phyloP scores from a whole-genome alignment of 768 basidiomycete species.

The Clavulina sp. region DNA sequence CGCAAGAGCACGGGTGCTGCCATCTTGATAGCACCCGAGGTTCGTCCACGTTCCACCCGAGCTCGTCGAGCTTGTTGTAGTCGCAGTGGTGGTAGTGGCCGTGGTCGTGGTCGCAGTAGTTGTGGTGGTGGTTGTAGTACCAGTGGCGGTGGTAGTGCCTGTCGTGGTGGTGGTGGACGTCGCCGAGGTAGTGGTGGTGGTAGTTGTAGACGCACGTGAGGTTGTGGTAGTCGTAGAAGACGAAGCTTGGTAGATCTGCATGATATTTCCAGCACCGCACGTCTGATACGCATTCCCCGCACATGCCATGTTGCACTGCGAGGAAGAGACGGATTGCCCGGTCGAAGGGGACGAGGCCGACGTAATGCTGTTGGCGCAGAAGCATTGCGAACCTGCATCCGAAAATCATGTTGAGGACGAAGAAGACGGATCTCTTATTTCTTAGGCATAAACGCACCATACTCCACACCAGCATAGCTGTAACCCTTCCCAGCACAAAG shows the following conservation, averaged over 20 bases:
- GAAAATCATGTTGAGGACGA: no score
- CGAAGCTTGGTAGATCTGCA: neutral
- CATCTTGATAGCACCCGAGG: neutral
- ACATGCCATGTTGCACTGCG: neutral
- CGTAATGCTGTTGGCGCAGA: constrained; percentile 2
- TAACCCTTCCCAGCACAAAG: neutral
- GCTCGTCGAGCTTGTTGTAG: neutral
- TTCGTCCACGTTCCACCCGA: no score
- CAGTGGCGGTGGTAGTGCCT: constrained; percentile 4
- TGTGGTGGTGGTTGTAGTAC: neutral
- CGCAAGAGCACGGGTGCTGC: neutral
- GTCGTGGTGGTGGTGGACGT: constrained; percentile 1
- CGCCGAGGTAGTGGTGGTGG: neutral
- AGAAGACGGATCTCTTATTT: no score
- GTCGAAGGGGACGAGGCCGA: neutral
- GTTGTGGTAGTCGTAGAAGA: constrained; percentile 3
- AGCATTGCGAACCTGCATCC: constrained; percentile 7
- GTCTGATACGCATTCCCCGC: neutral
- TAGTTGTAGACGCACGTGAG: neutral
- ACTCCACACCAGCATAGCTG: constrained; percentile 8
- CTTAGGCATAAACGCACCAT: no score
- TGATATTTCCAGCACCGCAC: neutral
- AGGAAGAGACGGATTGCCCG: neutral
- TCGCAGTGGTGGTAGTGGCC: neutral
- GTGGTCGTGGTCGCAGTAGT: neutral